phyloP scores from a whole-genome alignment of 306 rosid genomes.

The Quercus engelmannii region DNA sequence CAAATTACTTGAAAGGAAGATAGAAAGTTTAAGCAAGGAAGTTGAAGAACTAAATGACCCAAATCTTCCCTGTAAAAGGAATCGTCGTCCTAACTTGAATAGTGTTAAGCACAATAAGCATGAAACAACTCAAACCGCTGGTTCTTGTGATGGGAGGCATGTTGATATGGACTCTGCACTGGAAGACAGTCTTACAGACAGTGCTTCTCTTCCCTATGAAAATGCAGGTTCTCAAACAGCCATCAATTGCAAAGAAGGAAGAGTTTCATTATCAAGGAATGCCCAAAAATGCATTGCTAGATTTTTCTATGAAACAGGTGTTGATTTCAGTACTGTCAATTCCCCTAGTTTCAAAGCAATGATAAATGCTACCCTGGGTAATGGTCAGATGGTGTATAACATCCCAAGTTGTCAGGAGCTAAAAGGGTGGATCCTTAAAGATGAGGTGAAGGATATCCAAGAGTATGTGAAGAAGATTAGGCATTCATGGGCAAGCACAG shows the following conservation, averaged over 20 bases:
- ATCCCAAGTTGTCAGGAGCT: conserved; percentile 24
- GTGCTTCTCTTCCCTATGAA: background rate
- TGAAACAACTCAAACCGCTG: background rate
- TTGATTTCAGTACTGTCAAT: conserved; percentile 9
- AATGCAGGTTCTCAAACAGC: background rate
- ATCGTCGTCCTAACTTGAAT: background rate
- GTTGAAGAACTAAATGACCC: background rate
- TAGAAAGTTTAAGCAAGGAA: background rate
- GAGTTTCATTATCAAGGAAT: background rate
- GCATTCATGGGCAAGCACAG: conserved; percentile 23
- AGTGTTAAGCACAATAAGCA: background rate
- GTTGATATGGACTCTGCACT: background rate
- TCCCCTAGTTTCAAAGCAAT: conserved; percentile 16
- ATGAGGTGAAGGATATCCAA: conserved; percentile 24
- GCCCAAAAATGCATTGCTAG: conserved; percentile 11
- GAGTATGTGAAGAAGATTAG: conserved; percentile 13
- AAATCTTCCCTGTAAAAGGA: conserved; percentile 9
- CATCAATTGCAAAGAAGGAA: background rate
- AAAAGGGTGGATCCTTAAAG: conserved; percentile 22
- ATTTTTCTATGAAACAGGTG: conserved; percentile 29
- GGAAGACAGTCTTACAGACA: background rate
- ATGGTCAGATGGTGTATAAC: background rate
- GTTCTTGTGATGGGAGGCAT: background rate
- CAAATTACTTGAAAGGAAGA: background rate
- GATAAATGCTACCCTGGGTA: conserved; percentile 3